These are phyloP conservation scores for Macrolepiota albuminosa DNA, from an alignment of 768 basidiomycete species.

Conservation along the genomic window DNA sequence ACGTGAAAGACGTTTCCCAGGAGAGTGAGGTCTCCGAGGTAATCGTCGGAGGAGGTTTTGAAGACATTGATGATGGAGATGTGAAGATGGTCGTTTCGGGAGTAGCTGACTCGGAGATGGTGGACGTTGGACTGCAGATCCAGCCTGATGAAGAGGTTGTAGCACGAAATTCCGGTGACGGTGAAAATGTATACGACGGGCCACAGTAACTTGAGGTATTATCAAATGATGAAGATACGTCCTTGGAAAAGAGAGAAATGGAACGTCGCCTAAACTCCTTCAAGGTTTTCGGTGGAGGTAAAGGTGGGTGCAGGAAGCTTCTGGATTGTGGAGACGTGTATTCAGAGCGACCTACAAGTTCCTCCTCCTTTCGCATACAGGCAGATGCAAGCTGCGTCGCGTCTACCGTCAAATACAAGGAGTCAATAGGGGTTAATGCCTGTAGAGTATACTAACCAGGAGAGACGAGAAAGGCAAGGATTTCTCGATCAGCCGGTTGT, in stretches of 20 bases:
- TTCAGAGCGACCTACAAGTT: neutral
- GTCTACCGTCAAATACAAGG: neutral
- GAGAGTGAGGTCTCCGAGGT: neutral
- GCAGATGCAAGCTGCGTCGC: neutral
- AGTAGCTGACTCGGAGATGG: neutral
- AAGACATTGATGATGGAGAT: neutral
- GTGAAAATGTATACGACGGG: neutral
- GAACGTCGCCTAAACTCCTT: neutral
- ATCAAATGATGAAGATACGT: neutral
- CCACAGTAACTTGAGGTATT: neutral
- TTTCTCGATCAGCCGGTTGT: neutral
- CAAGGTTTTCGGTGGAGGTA: neutral
- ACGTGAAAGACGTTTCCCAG: neutral
- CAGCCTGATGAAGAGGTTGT: neutral
- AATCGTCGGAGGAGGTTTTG: neutral
- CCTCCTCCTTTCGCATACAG: neutral
- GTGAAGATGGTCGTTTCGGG: neutral
- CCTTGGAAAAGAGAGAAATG: neutral
- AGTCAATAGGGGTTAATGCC: neutral
- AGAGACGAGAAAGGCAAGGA: neutral
- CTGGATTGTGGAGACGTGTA: neutral
- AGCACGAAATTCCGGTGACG: neutral
- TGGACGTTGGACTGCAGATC: neutral
- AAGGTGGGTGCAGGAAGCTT: neutral
- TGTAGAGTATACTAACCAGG: neutral